A percentile compares a stretch with the other conserved stretches of the same genome.
phyloP scores from a whole-genome alignment of 1,139 yeast species.

The Yamadazyma spencermartinsiae region DNA sequence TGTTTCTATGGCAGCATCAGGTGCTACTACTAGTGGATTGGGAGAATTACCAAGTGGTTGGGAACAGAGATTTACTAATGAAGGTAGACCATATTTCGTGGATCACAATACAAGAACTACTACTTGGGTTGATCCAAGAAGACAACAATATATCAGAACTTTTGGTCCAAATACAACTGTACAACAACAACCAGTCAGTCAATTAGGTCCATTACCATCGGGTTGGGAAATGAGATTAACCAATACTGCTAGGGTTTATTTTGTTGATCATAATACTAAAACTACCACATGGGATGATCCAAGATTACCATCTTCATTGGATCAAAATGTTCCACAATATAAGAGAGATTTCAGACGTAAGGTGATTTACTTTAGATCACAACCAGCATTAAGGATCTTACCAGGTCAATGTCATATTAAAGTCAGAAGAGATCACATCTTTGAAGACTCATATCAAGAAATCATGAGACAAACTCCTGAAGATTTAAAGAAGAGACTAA shows the following conservation, averaged over 20 bases:
- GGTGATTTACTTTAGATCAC: conserved; percentile 95
- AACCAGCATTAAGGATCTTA: conserved; percentile 92
- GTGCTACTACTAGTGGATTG: conserved; percentile 91
- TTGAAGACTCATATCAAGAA: conserved; percentile 97
- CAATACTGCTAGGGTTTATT: conserved; percentile 95
- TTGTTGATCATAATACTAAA: conserved; percentile 97
- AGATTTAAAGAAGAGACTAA: conserved; percentile 92
- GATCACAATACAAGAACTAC: conserved; percentile 98
- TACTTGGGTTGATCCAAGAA: conserved; percentile 99
- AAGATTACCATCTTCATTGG: conserved; percentile 92
- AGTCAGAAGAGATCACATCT: conserved; percentile 93
- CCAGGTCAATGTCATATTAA: conserved; percentile 99
- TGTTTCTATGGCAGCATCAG: conserved; percentile 79
- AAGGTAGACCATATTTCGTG: conserved; percentile 96
- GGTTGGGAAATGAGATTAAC: conserved; percentile 99
- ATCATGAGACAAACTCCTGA: conserved; percentile 98
- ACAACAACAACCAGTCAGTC: conserved; percentile 98
- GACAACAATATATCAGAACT: conserved; percentile 96
- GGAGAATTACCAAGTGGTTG: conserved; percentile 98
- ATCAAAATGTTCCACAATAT: conserved; percentile 98
- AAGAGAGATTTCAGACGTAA: conserved; percentile 98
- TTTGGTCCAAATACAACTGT: conserved; percentile 88
- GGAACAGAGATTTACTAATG: conserved; percentile 98
- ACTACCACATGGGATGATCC: conserved; percentile 99
- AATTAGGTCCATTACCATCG: conserved; percentile 94